phyloP scores from a whole-genome alignment of 2,329 filamentous ascomycete genomes.

The Xylaria sp. region DNA sequence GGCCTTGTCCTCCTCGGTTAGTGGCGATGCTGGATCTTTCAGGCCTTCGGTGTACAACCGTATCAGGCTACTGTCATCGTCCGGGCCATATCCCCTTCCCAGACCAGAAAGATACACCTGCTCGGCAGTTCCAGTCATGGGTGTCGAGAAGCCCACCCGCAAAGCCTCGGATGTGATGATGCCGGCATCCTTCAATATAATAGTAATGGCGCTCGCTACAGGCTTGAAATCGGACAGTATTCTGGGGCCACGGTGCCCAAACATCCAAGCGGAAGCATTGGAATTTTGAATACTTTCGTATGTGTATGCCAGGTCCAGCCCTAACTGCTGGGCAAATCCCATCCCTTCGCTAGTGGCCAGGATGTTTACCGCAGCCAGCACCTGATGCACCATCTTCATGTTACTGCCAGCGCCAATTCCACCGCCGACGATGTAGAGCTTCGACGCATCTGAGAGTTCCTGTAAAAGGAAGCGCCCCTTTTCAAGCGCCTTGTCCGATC shows the following conservation, averaged over 20 bases:
- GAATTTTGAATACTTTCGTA: conserved; percentile 52
- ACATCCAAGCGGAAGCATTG: conserved; percentile 65
- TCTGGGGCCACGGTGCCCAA: conserved; percentile 62
- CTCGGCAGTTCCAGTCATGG: conserved; percentile 67
- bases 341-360: conserved; percentile 64
- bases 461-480: conserved; percentile 64
- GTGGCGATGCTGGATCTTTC: conserved; percentile 39
- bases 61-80: conserved; percentile 52
- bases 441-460: conserved; percentile 64
- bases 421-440: conserved; percentile 67
- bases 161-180: conserved; percentile 72
- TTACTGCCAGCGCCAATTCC: conserved; percentile 65
- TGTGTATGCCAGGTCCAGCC: conserved; percentile 53
- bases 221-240: conserved; percentile 60
- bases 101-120: conserved; percentile 67
- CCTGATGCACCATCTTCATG: conserved; percentile 69
- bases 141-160: conserved; percentile 61
- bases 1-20: conserved; percentile 41
- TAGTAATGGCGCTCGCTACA: conserved; percentile 62
- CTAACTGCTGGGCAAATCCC: conserved; percentile 62
- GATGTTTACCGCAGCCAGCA: conserved; percentile 68
- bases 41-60: conserved; percentile 50
- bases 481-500: conserved; percentile 59
- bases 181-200: conserved; percentile 65
- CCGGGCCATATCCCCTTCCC: conserved; percentile 57